Evolutionary conservation across 2,329 filamentous ascomycete species (phyloP).

Genomic region (Fusarium sp.): DNA sequence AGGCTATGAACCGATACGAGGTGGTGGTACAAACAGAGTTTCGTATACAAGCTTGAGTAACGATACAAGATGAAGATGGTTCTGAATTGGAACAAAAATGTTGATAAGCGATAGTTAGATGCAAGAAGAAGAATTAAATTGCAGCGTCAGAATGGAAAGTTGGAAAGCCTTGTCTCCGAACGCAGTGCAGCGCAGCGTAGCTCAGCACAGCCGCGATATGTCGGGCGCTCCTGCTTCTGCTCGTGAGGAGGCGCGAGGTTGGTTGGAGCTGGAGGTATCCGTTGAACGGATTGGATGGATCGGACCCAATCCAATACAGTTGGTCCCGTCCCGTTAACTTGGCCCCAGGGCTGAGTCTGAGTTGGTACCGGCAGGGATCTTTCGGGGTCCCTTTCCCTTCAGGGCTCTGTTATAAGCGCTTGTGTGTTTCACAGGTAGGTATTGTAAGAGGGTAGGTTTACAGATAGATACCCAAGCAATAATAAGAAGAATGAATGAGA

Average conservation of each 20-base stretch:
- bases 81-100: neutral
- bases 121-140: constrained; percentile 17
- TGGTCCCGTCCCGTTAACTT: constrained; percentile 23
- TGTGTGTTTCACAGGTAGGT: constrained; percentile 24
- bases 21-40: constrained; percentile 12
- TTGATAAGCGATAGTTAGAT: constrained; percentile 12
- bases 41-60: constrained; percentile 13
- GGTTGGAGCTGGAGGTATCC: constrained; percentile 23
- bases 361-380: constrained; percentile 36
- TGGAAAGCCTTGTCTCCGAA: constrained; percentile 31
- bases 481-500: constrained; percentile 6
- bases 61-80: neutral
- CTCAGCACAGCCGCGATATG: constrained; percentile 36
- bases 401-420: constrained; percentile 17
- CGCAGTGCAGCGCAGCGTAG: constrained; percentile 3
- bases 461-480: neutral
- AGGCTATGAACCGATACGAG: constrained; percentile 19
- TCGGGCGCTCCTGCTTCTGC: constrained; percentile 18
- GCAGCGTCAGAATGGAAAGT: constrained; percentile 11
- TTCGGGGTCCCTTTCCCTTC: constrained; percentile 22
- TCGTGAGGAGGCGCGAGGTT: constrained; percentile 39
- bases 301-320: neutral
- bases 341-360: constrained; percentile 37
- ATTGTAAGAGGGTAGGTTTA: neutral
- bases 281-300: constrained; percentile 10